Base-by-base conservation (phyloP, 176 grass and related monocot genomes). In the Oryza punctata region DNA sequence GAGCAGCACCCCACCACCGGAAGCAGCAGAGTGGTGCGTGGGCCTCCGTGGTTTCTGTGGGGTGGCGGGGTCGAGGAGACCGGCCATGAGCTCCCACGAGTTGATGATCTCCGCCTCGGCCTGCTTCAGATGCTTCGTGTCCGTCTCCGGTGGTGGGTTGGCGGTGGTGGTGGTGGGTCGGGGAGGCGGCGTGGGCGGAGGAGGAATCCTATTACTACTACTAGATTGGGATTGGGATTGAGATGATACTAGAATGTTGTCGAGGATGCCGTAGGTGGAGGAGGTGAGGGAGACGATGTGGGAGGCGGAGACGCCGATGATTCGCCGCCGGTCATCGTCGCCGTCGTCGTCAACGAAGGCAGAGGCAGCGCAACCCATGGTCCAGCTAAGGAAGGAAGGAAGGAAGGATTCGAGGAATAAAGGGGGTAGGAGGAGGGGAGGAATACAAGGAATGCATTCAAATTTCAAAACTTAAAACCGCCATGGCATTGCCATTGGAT, bases 261-360 rank as follows among this genome's bases (percentile, higher is more conserved):
- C 54, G 78, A 94, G 90, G 87, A 91, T 85, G 49, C 92, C 92
- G 87, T 94, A 94, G 65, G 92, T 94, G 67, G 92, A 87, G 84
- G 92, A 94, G 33, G 92, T 94, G 60, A 94, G 92, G 70, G 92
- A 94, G 72, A 94, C 92, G 72, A 94, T 87, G 89, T 94, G 92
- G 66, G 75, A 70, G 30, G 87, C 18, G 33, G 59, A 78, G 30
- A 73, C 73, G 35, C 79, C 82, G 54, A 83, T 65, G 52, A 89
- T 88, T 73, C 87, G 87, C 59, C 87, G 87, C 9, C 81, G 73
- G 54, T 10, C 7, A 2, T 91, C 87, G 41, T 85, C 88, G 23
- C 89, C 89, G 30, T 85, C 85, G 37, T 91, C 89, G 23, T 77
- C 73, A 1, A 90, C 78, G 63, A 93, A 86, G 9, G 73, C 54